Conservation (phyloP, 2,329 filamentous ascomycete species). For the Alternaria novae-zelandiae region DNA sequence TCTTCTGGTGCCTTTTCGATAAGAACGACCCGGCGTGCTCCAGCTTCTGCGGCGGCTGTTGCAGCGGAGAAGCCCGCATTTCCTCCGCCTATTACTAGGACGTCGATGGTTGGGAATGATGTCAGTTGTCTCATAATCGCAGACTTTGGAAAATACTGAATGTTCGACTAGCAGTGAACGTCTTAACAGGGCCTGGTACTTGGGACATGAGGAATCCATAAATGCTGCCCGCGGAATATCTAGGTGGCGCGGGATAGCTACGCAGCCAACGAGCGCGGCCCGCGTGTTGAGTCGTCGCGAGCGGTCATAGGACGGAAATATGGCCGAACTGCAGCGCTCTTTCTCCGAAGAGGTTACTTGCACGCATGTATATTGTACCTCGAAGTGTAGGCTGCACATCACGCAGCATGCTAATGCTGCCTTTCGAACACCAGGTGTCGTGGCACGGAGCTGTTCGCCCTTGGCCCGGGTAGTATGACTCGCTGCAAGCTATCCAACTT, state of each 20-base stretch:
- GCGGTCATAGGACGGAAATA: neutral
- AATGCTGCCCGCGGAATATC: neutral
- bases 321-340: neutral
- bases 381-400: neutral
- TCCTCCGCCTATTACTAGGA: conserved; percentile 66
- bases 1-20: conserved; percentile 65
- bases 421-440: neutral
- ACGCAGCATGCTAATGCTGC: neutral
- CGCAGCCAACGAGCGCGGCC: neutral
- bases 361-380: neutral
- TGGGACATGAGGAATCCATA: neutral
- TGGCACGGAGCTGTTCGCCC: neutral
- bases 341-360: neutral
- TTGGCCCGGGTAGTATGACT: neutral
- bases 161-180: neutral
- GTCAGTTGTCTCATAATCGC: neutral
- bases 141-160: neutral
- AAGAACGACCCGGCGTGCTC: conserved; percentile 57
- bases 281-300: neutral
- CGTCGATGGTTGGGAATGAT: conserved; percentile 25
- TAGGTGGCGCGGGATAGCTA: neutral
- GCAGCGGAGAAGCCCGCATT: conserved; percentile 70
- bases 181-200: neutral
- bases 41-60: conserved; percentile 60
- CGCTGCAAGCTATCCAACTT: neutral